Percentiles rank a stretch among this genome's conserved stretches.
These are phyloP conservation scores for Cercospora brassicicola DNA, from an alignment of 2,329 filamentous ascomycete genomes.

Conservation along the genomic window DNA sequence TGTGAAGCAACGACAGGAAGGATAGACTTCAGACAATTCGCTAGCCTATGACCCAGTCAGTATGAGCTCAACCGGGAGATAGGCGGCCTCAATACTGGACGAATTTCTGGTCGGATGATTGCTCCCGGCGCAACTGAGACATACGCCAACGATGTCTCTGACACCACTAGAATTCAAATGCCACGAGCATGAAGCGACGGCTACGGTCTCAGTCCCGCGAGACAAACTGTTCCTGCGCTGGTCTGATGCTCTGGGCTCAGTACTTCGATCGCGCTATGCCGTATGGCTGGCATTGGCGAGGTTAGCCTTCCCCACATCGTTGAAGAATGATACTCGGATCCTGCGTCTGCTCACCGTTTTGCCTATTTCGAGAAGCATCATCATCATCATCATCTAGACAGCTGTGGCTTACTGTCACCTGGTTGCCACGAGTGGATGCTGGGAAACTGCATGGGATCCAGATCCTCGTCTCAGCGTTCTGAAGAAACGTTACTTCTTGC, in stretches of 20 bases:
- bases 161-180: not conserved
- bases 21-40: not conserved
- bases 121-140: not conserved
- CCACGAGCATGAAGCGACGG: not conserved
- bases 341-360: not conserved
- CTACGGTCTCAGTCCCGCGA: not conserved
- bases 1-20: not conserved
- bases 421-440: not conserved
- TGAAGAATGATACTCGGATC: not conserved
- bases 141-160: not conserved
- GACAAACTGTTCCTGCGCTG: not conserved
- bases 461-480: not conserved
- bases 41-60: not conserved
- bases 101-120: not conserved
- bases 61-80: not conserved
- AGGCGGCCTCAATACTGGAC: not conserved
- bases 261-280: not conserved
- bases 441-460: not conserved
- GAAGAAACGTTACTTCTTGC: not conserved
- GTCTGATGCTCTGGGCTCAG: not conserved
- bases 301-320: not conserved
- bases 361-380: not conserved
- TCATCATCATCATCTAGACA: conserved; percentile 1
- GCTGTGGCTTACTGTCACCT: not conserved
- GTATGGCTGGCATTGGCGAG: not conserved